These are phyloP conservation scores for Penicillium sp. DNA, from an alignment of 2,329 filamentous ascomycete species.

Conservation along the genomic window DNA sequence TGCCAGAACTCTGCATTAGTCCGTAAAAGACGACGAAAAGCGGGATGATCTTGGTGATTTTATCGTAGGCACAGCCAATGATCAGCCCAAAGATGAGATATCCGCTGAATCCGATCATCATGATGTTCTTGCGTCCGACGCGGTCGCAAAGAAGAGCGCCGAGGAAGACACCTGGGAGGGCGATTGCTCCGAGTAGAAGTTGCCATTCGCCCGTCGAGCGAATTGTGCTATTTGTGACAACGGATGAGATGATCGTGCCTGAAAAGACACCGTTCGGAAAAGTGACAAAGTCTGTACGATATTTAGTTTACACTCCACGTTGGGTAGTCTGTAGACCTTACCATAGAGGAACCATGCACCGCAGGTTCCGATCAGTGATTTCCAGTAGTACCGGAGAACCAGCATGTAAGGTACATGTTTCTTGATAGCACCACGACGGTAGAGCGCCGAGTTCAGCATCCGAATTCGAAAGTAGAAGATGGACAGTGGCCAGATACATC, in stretches of 20 bases:
- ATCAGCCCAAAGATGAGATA: slow-evolving; percentile 56
- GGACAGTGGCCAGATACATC: slow-evolving; percentile 52
- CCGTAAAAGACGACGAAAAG: slow-evolving; percentile 57
- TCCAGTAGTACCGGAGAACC: slow-evolving; percentile 57
- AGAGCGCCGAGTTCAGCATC: slow-evolving; percentile 55
- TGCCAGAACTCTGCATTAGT: slow-evolving; percentile 52
- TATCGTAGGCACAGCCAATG: slow-evolving; percentile 52
- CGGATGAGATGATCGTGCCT: slow-evolving; percentile 45
- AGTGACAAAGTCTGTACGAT: slow-evolving; percentile 39
- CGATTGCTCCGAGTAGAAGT: slow-evolving; percentile 42
- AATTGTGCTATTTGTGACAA: slow-evolving; percentile 42
- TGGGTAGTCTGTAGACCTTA: slow-evolving; percentile 4
- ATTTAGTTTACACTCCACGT: neutral
- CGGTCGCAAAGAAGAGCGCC: slow-evolving; percentile 52
- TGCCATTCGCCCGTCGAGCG: slow-evolving; percentile 51
- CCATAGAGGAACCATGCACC: slow-evolving; percentile 58
- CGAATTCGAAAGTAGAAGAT: slow-evolving; percentile 59
- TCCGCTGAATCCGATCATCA: slow-evolving; percentile 53
- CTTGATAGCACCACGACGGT: slow-evolving; percentile 57
- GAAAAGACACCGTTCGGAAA: slow-evolving; percentile 53
- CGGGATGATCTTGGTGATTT: slow-evolving; percentile 52
- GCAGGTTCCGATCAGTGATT: slow-evolving; percentile 53
- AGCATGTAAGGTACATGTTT: slow-evolving; percentile 52
- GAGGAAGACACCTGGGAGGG: slow-evolving; percentile 53
- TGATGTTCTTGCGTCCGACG: slow-evolving; percentile 52